Base-by-base conservation (phyloP, 2,329 filamentous ascomycete species). In the Orbilia ellipsospora region DNA sequence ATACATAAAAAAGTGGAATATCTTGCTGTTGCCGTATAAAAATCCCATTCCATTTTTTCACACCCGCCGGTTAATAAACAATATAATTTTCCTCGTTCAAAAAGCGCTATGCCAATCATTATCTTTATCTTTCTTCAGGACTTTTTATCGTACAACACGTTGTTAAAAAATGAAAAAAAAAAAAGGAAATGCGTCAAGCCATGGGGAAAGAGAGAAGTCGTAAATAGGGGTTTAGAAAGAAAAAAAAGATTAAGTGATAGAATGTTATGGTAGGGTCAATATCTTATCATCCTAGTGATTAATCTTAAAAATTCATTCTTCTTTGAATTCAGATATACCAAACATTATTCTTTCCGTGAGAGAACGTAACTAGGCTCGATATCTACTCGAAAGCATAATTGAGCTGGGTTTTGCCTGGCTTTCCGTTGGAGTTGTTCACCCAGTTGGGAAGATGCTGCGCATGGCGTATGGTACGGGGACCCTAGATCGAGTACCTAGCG, bases 131-230 rank as follows among this genome's bases (percentile, higher is more conserved):
- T 75, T 69, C 64, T 75, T 68, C 72, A 69, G 72, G 72, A 75
- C 72, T 75, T 75, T 75, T 75, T 75, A 75, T 75, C 72, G 72
- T 75, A 75, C 72, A 75, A 75, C 72, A 75, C 72, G 64, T 75
- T 63, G 59, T 18, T 51, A 28, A 20, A 57, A 64, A 61, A 56
- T n/a, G 36, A 70, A 26, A 62, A 63, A 52, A 52, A 42, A 67
- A 48, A 62, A 44, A 63, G 52, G 61, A 50, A 52, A 54, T 20
- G 20, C 3, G 16, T 36, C 31, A 7, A 52, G 31, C 6, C n/a
- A 20, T 6, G 23, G 20, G 44, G 16, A 64, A 26, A 50, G 48
- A 42, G 44, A 12, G 44, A 48, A 45, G n/a, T 31, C 50, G 15
- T 57, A 18, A 54, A 55, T 20, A 52, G 13, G 20, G 54, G 28